Conservation (phyloP, 306 rosid genomes). For the Vigna reflexopilosa region DNA sequence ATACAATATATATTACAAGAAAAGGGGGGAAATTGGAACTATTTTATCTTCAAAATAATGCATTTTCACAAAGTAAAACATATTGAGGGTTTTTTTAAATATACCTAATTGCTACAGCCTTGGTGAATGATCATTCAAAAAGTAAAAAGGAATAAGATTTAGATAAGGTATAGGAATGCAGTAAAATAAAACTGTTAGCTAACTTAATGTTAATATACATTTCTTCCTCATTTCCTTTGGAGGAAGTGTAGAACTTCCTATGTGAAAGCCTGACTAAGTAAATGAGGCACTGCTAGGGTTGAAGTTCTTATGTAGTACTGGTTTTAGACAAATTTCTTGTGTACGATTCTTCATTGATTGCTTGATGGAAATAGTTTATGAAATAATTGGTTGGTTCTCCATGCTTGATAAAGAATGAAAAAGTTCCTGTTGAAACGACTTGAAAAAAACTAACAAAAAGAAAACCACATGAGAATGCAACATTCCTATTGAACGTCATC, state of each 20-base stretch:
- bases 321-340: not conserved
- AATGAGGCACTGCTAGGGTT: slow-evolving; percentile 1
- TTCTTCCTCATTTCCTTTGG: not conserved
- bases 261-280: not conserved
- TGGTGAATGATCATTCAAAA: slow-evolving; percentile 16
- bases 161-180: not conserved
- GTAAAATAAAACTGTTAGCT: not conserved
- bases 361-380: slow-evolving; percentile 3
- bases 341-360: slow-evolving; percentile 2
- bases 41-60: not conserved
- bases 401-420: slow-evolving; percentile 13
- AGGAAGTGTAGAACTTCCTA: not conserved
- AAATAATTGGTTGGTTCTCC: not conserved
- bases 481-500: slow-evolving; percentile 9
- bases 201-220: not conserved
- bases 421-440: not conserved
- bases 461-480: not conserved
- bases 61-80: not conserved
- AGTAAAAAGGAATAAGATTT: not conserved
- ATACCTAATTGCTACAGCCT: not conserved
- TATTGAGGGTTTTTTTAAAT: not conserved
- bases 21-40: no score
- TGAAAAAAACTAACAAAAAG: not conserved
- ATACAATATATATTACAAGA: not conserved
- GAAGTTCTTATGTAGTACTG: not conserved